These are phyloP conservation scores for Prunus mongolica DNA, from an alignment of 306 rosid species.

Conservation along the genomic window DNA sequence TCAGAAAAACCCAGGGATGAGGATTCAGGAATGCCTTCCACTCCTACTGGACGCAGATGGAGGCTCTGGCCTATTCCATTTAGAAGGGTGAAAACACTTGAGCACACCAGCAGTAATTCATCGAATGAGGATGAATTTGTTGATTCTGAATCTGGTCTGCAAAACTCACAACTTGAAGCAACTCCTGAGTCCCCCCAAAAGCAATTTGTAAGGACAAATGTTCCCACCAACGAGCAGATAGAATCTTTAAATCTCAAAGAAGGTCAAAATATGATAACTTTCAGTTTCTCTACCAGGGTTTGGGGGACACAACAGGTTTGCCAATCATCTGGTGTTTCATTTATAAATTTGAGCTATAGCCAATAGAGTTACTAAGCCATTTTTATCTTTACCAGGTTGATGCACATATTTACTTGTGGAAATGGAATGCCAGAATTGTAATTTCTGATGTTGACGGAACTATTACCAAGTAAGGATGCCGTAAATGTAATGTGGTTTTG, in stretches of 20 bases:
- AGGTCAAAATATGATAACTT: conserved; percentile 87
- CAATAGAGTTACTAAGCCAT: conserved; percentile 19
- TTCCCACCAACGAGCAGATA: conserved; percentile 93
- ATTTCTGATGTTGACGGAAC: conserved; percentile 99
- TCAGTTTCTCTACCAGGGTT: conserved; percentile 91
- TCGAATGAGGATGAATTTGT: conserved; percentile 83
- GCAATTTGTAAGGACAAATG: conserved; percentile 80
- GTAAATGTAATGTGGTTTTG: conserved; percentile 4
- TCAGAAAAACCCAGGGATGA: conserved; percentile 41
- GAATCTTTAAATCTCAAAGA: conserved; percentile 92
- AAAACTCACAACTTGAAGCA: conserved; percentile 32
- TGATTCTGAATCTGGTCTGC: conserved; percentile 71
- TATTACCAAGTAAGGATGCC: conserved; percentile 84
- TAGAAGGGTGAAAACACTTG: conserved; percentile 83
- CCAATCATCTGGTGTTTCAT: conserved; percentile 23
- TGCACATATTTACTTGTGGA: conserved; percentile 97
- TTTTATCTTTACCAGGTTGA: conserved; percentile 63
- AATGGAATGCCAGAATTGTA: conserved; percentile 92
- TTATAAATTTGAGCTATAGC: conserved; percentile 6
- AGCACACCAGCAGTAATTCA: conserved; percentile 52
- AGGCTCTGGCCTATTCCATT: conserved; percentile 92
- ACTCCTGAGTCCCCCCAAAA: conserved; percentile 56
- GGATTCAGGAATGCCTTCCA: conserved; percentile 33
- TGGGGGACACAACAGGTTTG: conserved; percentile 85
- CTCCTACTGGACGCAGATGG: conserved; percentile 77